Evolutionary conservation across 2,329 filamentous ascomycete species (phyloP), one percentile per base, ranked within the genome.

Genomic region (Trichophaea hybrida): DNA sequence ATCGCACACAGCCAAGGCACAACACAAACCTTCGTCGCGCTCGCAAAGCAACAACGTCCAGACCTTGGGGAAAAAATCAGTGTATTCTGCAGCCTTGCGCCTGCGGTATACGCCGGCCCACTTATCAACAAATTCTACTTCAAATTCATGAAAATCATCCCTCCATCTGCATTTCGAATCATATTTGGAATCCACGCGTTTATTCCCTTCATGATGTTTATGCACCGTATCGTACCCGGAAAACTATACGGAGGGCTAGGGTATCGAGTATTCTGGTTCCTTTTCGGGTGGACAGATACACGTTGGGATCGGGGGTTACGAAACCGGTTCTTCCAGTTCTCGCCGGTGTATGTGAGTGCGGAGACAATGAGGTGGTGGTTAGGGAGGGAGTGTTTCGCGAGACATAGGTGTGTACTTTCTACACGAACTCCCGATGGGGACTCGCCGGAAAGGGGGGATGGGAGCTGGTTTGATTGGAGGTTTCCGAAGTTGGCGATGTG

Each of bases 301-400:
- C 80, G 88, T 6, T 96, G 91, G 91, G 91, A 96, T 64, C 80
- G 82, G 6, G 87, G 78, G 5, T 74, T 95, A 12, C 78, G 86
- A 60, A 75, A 88, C 69, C 83, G 91, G 46, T 85, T 94, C 79
- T 96, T 97, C 71, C 88, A 93, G 68, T 96, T 94, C 66, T 83
- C 88, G 0, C 91, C 91, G 1, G 88, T 94, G 0, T 94, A 94
- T 68, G 88, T 96, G 55, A 88, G 84, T 67, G 80, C 88, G 0
- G 89, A 96, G 73, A 85, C 83, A 60, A 95, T 96, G 88, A 78
- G 88, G 5, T 97, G 91, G 91, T 96, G 91, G 91, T 78, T 96
- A 0, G 91, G 90, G 0, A 76, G 84, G 3, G 88, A 93, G 67
- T 89, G 89, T 66, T 96, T 94, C 69, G 84, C 81, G 32, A 82